Percentiles rank a stretch among this genome's conserved stretches.
phyloP scores from a whole-genome alignment of 768 basidiomycete species.

The Collybiopsis confluens region DNA sequence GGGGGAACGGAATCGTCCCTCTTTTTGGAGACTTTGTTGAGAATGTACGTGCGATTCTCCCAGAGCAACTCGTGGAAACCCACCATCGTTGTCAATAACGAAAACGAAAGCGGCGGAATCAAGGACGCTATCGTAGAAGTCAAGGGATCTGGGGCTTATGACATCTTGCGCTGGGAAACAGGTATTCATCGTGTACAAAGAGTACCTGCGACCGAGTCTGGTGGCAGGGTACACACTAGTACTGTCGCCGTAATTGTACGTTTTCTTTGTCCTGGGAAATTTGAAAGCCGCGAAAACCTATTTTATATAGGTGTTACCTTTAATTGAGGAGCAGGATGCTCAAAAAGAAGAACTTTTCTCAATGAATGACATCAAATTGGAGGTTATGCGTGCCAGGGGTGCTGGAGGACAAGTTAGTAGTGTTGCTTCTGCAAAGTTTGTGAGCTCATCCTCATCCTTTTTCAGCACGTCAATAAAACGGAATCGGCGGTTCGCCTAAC shows the following conservation, averaged over 20 bases:
- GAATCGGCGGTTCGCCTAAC: slow-evolving; percentile 96
- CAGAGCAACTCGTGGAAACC: slow-evolving; percentile 59
- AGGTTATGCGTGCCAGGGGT: slow-evolving; percentile 95
- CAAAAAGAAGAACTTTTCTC: slow-evolving; percentile 63
- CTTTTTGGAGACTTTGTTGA: slow-evolving; percentile 71
- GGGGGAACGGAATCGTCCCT: slow-evolving; percentile 87
- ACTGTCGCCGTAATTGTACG: slow-evolving; percentile 83
- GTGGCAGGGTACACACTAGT: slow-evolving; percentile 88
- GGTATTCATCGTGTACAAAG: slow-evolving; percentile 96
- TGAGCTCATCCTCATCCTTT: neutral
- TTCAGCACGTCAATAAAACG: slow-evolving; percentile 94
- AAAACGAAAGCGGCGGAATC: slow-evolving; percentile 58
- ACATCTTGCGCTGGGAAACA: slow-evolving; percentile 81
- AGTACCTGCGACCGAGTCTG: slow-evolving; percentile 86
- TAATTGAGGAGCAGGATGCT: slow-evolving; percentile 61
- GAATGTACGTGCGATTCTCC: slow-evolving; percentile 76
- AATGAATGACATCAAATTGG: slow-evolving; percentile 83
- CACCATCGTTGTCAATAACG: slow-evolving; percentile 52
- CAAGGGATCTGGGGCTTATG: slow-evolving; percentile 75
- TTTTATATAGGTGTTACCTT: slow-evolving; percentile 72
- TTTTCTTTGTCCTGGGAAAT: neutral
- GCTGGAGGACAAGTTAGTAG: slow-evolving; percentile 86
- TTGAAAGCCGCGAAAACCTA: neutral
- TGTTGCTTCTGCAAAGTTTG: neutral
- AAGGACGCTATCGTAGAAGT: slow-evolving; percentile 80